Evolutionary conservation across 345 rosid species (phyloP), one percentile per base, ranked within the genome.

Genomic region (Reutealis trisperma): DNA sequence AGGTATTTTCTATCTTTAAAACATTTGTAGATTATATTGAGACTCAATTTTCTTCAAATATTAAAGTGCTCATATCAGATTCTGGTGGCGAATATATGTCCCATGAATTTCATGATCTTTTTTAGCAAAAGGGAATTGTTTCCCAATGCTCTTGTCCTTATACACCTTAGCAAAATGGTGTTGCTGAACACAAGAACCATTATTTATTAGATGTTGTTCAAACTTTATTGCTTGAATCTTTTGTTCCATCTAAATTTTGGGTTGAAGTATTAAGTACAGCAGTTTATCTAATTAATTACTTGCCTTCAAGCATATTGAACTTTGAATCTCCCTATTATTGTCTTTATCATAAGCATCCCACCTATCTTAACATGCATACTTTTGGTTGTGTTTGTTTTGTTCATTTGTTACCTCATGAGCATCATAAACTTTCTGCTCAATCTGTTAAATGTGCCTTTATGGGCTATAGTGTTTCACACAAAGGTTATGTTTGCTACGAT

Each of bases 81-180:
- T 25, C 24, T 27, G 27, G 52, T 12, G 30, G 22, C 5, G 44
- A 27, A 62, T 64, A 49, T 49, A 42, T 42, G 44, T 69, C 18
- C 13, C 14, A 69, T 69, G 72, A 69, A 49, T 69, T 69, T 69
- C 58, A 49, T 25, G 13, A 51, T 25, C 57, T 57, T 57, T n/a
- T 71, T 5, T 18, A n/a, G 4, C 16, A 71, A 8, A 71, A n/a
- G n/a, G n/a, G n/a, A n/a, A n/a, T n/a, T n/a, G n/a, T n/a, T n/a
- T n/a, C n/a, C n/a, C n/a, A n/a, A 71, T 24, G 18, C 49, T 4
- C 34, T 71, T 70, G 9, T 70, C 58, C 58, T 4, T 4, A 52
- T 52, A 52, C 58, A 52, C 58, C 58, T 4, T 12, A 52, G 10
- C 19, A 52, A 18, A 52, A 52, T 52, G 58, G 5, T 2, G 58